Evolutionary conservation across 2,329 filamentous ascomycete species (phyloP).

Genomic region (Colletotrichum tropicale): DNA sequence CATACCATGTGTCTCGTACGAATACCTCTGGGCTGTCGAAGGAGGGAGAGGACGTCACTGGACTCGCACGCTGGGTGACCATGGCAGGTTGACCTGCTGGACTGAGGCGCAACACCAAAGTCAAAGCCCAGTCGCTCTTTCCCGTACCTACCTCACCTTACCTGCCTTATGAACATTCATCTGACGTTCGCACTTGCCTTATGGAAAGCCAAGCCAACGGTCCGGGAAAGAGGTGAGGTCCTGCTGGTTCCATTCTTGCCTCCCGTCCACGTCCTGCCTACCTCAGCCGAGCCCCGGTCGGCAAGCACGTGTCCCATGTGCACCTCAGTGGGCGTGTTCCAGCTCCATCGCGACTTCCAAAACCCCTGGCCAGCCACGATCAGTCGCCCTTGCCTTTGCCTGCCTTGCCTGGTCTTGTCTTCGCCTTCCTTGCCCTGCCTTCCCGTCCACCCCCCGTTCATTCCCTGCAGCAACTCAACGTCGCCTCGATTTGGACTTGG

Average conservation of each 20-base stretch:
- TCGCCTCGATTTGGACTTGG: neutral
- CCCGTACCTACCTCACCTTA: neutral
- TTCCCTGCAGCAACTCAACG: constrained; percentile 11
- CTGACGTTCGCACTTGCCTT: neutral
- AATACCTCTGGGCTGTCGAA: neutral
- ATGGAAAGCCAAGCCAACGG: neutral
- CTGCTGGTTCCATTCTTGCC: neutral
- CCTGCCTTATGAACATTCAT: neutral
- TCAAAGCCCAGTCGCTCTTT: neutral
- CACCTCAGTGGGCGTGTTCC: neutral
- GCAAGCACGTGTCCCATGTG: constrained; percentile 7
- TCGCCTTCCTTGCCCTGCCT: constrained; percentile 2
- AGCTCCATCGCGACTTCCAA: constrained; percentile 9
- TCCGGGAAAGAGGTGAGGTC: neutral
- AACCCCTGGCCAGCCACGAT: constrained; percentile 1
- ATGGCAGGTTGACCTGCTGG: neutral
- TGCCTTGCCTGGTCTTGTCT: neutral
- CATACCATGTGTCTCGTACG: neutral
- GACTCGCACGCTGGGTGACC: neutral
- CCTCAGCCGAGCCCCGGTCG: neutral
- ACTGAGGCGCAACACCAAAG: neutral
- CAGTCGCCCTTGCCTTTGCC: neutral
- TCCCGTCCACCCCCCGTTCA: constrained; percentile 11
- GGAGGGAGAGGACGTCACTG: neutral
- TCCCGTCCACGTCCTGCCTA: neutral